A percentile compares a stretch with the other conserved stretches of the same genome.
phyloP scores from a whole-genome alignment of 73 alveolate species.

The Symbiodinium natans region DNA sequence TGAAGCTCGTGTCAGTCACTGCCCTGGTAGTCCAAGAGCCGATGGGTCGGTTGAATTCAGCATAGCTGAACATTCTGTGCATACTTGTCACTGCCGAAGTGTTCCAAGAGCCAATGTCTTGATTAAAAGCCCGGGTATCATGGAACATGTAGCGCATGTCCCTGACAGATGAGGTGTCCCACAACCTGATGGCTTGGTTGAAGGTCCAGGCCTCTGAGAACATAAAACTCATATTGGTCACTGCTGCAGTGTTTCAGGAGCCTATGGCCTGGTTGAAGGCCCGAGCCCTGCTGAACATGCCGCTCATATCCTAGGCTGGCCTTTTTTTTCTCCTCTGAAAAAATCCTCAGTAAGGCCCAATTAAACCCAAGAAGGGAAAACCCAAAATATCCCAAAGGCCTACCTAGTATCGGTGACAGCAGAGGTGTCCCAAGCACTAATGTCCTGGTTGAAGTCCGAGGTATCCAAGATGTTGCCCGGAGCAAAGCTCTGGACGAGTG shows the following conservation, averaged over 20 bases:
- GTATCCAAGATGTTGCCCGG: too few relatives aligned
- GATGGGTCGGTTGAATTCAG: constrained; percentile 2
- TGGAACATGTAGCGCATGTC: constrained; percentile 1
- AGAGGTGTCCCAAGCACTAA: not conserved
- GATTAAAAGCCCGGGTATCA: not conserved
- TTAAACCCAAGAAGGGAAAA: too few relatives aligned
- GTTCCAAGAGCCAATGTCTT: not conserved
- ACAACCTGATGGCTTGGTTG: constrained; percentile 2
- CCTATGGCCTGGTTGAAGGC: constrained; percentile 5
- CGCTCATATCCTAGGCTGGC: not conserved
- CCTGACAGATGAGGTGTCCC: constrained; percentile 44
- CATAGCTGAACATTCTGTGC: not conserved
- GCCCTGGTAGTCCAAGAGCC: constrained; percentile 29
- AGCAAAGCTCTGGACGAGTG: too few relatives aligned
- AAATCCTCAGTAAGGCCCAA: too few relatives aligned
- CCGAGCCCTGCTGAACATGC: not conserved
- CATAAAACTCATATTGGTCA: not conserved
- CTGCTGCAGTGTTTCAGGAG: constrained; percentile 23
- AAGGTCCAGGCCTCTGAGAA: not conserved
- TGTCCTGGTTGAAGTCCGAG: not conserved
- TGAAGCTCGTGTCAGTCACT: not conserved
- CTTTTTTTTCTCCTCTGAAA: too few relatives aligned
- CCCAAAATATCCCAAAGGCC: too few relatives aligned
- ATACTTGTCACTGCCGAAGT: constrained; percentile 7
- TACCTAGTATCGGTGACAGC: not conserved